These are phyloP conservation scores for Neocatenulostroma microsporum DNA, from an alignment of 2,329 filamentous ascomycete genomes.

Conservation along the genomic window DNA sequence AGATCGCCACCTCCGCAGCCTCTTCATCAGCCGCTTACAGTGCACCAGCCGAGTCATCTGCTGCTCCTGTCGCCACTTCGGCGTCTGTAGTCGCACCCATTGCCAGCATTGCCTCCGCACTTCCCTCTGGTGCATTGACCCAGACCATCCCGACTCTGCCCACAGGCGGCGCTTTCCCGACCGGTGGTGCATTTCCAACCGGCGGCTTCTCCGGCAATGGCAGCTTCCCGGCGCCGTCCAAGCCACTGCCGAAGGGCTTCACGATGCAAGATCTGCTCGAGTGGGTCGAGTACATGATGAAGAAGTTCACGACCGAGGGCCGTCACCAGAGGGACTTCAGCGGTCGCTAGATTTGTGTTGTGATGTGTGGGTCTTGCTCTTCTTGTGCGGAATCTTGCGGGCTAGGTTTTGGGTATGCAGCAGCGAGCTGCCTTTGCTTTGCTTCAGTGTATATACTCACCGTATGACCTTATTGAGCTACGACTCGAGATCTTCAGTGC, in stretches of 20 bases:
- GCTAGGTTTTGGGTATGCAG: no score
- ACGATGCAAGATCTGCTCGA: constrained; percentile 21
- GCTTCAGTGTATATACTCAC: no score
- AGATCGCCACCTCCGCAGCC: constrained; percentile 4
- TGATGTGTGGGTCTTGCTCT: no score
- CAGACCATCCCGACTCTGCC: constrained; percentile 4
- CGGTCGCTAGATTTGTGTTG: no score
- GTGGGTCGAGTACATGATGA: constrained; percentile 22
- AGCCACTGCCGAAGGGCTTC: constrained; percentile 21
- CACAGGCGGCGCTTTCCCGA: no score
- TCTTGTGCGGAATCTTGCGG: no score
- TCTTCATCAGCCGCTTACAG: constrained; percentile 7
- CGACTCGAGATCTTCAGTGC: no score
- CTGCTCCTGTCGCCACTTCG: constrained; percentile 11
- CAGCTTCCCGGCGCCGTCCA: constrained; percentile 12
- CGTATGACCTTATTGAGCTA: no score
- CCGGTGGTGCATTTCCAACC: not conserved
- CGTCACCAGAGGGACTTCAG: constrained; percentile 16
- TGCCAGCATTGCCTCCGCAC: constrained; percentile 3
- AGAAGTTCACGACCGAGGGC: constrained; percentile 14
- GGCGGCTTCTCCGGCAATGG: not conserved
- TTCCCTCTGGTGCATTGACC: not conserved
- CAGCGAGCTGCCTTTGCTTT: no score
- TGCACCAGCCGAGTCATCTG: constrained; percentile 5
- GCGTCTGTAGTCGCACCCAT: no score